Percentiles rank a stretch among this genome's conserved stretches.
phyloP scores from a whole-genome alignment of 2,329 filamentous ascomycete species.

The Zalaria obscura region DNA sequence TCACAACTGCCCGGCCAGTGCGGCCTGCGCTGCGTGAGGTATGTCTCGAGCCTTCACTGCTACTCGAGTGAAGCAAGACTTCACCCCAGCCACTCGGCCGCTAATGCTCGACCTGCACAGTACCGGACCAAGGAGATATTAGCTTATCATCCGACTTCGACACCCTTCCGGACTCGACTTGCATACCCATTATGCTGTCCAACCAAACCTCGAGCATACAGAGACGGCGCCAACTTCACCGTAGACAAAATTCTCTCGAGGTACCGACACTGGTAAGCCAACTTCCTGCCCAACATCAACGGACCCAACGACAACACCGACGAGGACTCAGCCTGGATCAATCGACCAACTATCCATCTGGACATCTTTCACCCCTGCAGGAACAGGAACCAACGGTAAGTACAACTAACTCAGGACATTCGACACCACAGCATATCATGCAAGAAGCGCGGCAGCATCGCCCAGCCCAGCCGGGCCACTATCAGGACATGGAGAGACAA shows the following conservation, averaged over 20 bases:
- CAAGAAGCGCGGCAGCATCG: constrained; percentile 84
- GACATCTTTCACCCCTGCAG: constrained; percentile 14
- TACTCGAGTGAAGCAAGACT: neutral
- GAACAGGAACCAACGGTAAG: constrained; percentile 29
- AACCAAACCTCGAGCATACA: constrained; percentile 57
- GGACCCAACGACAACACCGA: constrained; percentile 44
- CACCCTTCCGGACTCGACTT: constrained; percentile 48
- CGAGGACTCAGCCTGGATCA: constrained; percentile 76
- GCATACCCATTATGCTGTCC: constrained; percentile 57
- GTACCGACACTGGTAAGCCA: constrained; percentile 50
- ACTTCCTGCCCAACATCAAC: constrained; percentile 44
- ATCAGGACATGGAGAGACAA: constrained; percentile 33
- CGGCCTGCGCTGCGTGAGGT: constrained; percentile 81
- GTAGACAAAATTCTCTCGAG: constrained; percentile 80
- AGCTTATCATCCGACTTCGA: constrained; percentile 19
- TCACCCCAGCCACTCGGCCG: constrained; percentile 1
- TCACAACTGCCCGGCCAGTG: constrained; percentile 54
- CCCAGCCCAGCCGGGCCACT: constrained; percentile 61
- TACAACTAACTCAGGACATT: constrained; percentile 44
- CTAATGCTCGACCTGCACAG: constrained; percentile 9
- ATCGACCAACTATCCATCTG: constrained; percentile 44
- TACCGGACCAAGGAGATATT: constrained; percentile 18
- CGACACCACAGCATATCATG: constrained; percentile 69
- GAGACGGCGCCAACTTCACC: constrained; percentile 60
- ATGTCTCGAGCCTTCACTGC: constrained; percentile 14